Evolutionary conservation across 2,329 filamentous ascomycete genomes (phyloP).

Genomic region (Thermomyces lanuginosus): DNA sequence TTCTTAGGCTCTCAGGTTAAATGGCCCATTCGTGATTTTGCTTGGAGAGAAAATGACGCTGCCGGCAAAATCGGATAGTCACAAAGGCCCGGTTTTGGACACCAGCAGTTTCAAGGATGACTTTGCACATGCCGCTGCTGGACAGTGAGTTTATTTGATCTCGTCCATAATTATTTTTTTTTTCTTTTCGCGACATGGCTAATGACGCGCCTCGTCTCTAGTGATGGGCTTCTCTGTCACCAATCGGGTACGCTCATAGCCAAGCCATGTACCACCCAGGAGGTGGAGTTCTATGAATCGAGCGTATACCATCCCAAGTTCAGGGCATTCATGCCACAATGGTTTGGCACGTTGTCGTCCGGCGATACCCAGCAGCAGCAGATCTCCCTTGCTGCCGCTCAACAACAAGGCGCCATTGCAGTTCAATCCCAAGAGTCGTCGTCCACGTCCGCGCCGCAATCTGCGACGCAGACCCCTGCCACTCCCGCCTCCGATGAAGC

Average conservation of each 20-base stretch:
- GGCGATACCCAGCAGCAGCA: constrained; percentile 31
- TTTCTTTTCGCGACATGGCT: not conserved
- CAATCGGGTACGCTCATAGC: constrained; percentile 71
- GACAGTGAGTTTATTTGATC: constrained; percentile 29
- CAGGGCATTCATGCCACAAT: constrained; percentile 65
- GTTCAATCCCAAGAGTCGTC: constrained; percentile 12
- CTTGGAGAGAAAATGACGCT: constrained; percentile 14
- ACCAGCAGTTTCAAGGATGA: constrained; percentile 23
- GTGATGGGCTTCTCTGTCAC: constrained; percentile 80
- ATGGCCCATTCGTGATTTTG: no score
- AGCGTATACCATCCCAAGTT: constrained; percentile 53
- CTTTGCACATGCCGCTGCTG: constrained; percentile 31
- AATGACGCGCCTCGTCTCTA: constrained; percentile 21
- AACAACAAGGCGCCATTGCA: constrained; percentile 27
- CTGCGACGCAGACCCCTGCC: constrained; percentile 10
- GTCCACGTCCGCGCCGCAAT: constrained; percentile 8
- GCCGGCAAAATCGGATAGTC: constrained; percentile 16
- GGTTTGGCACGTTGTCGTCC: constrained; percentile 53
- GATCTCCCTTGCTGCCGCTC: constrained; percentile 31
- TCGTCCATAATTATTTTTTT: not conserved
- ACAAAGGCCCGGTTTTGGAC: constrained; percentile 20
- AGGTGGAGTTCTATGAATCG: constrained; percentile 80
- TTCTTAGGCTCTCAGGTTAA: no score
- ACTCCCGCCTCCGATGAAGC: constrained; percentile 14
- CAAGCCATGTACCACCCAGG: constrained; percentile 76